phyloP scores from a whole-genome alignment of 2,329 filamentous ascomycete species.

The Ophiostoma sp. region DNA sequence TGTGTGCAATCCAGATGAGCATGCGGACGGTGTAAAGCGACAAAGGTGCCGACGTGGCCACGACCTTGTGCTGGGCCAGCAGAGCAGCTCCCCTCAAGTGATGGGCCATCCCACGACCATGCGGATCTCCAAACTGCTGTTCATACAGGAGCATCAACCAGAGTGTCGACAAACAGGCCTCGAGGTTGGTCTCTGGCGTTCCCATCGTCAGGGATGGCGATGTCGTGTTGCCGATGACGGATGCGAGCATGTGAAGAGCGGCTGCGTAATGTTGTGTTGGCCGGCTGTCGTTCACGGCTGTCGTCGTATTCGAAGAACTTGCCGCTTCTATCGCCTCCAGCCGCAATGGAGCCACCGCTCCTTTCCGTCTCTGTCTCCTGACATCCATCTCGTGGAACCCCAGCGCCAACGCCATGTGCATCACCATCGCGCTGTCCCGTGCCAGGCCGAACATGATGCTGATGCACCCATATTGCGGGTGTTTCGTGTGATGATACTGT shows the following conservation, averaged over 20 bases:
- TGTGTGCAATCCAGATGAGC: neutral
- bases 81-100: neutral
- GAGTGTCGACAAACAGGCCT: neutral
- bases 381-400: constrained; percentile 8
- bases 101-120: neutral
- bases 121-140: constrained; percentile 2
- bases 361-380: neutral
- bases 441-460: constrained; percentile 8
- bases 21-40: neutral
- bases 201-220: neutral
- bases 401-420: constrained; percentile 12
- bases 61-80: neutral
- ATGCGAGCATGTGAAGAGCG: neutral
- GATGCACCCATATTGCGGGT: constrained; percentile 8
- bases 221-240: neutral
- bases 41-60: neutral
- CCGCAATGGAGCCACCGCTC: neutral
- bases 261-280: neutral
- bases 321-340: neutral
- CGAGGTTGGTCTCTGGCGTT: neutral
- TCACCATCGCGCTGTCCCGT: neutral
- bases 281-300: neutral
- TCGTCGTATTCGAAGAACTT: neutral
- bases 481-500: constrained; percentile 1
- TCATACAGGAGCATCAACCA: constrained; percentile 5